Evolutionary conservation across 176 grass and related monocot genomes (phyloP), one percentile per base, ranked within the genome.

Genomic region (Tuctoria greenei): DNA sequence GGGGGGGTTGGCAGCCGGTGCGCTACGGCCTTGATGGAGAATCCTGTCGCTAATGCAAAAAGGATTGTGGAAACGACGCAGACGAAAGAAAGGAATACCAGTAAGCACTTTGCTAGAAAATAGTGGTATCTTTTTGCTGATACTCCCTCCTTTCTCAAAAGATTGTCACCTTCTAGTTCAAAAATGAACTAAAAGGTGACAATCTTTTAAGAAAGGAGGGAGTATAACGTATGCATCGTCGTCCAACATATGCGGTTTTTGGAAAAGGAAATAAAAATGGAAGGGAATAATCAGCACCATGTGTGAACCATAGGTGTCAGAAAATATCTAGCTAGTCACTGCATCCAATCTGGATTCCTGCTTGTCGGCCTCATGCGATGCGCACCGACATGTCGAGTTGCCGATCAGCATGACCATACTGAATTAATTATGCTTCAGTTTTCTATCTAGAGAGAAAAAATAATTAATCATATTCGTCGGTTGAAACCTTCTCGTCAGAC

Each of bases 291-390:
- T 21, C 41, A 11, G 60, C 67, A 28, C n/a, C 50, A 2, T 13
- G 40, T 16, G 17, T 36, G n/a, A 49, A 14, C 23, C 25, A 59
- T 47, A 31, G 47, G 23, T 43, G 41, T 15, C 42, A 51, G 31
- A 11, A 44, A 82, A 78, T 66, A 67, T 51, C 74, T 24, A 51
- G 73, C 45, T 17, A 4, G 41, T 60, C 8, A 21, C 23, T 25
- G 23, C 55, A 56, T 52, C 51, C 42, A 35, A 68, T 67, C 61
- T 52, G 60, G 79, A 87, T 74, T 83, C 85, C 62, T n/a, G n/a
- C n/a, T 12, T 79, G 86, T 79, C 74, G 73, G 78, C 59, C 72
- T 81, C 74, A 5, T 82, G 79, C 27, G 56, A 64, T 46, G 13
- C 54, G 43, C 43, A 10, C 24, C 73, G 34, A 49, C 34, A 41